Percentiles rank a stretch among this genome's conserved stretches.
These are phyloP conservation scores for Podila epicladia DNA, from an alignment of 192 early-diverging fungal species.

Conservation along the genomic window DNA sequence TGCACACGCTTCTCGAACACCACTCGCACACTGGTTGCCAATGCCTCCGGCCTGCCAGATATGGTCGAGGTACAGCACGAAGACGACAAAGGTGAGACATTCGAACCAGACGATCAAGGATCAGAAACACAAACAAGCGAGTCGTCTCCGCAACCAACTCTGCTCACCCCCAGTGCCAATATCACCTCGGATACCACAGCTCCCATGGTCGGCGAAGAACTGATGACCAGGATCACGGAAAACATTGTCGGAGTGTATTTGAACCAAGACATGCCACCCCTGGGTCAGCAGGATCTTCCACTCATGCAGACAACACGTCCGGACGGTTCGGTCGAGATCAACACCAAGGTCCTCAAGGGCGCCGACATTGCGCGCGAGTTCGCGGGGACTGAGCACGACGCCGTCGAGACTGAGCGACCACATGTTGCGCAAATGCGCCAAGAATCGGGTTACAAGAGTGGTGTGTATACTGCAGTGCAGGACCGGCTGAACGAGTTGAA, in stretches of 20 bases:
- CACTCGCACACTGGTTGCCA: slow-evolving; percentile 7
- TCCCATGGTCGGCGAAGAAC: neutral
- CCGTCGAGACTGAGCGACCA: neutral
- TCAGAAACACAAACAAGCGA: too few species aligned
- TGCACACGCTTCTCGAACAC: slow-evolving; percentile 22
- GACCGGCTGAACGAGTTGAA: slow-evolving; percentile 12
- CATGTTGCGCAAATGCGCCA: neutral
- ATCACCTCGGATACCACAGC: neutral
- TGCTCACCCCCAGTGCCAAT: neutral
- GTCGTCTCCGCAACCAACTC: neutral
- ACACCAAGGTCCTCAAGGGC: slow-evolving; percentile 27
- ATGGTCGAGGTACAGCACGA: slow-evolving; percentile 8
- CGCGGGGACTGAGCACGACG: neutral
- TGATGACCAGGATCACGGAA: slow-evolving; percentile 7
- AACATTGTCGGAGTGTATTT: slow-evolving; percentile 15
- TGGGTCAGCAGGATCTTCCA: slow-evolving; percentile 33
- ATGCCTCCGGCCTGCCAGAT: too few species aligned
- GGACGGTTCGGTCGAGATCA: slow-evolving; percentile 17
- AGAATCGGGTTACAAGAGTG: slow-evolving; percentile 43
- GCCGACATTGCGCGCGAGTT: slow-evolving; percentile 29
- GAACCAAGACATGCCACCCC: slow-evolving; percentile 32
- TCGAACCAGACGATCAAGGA: too few species aligned
- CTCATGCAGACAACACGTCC: slow-evolving; percentile 12
- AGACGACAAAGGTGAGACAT: slow-evolving; percentile 4
- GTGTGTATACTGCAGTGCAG: slow-evolving; percentile 23